phyloP scores from a whole-genome alignment of 768 basidiomycete genomes.

The Tylopilus subfusipes region DNA sequence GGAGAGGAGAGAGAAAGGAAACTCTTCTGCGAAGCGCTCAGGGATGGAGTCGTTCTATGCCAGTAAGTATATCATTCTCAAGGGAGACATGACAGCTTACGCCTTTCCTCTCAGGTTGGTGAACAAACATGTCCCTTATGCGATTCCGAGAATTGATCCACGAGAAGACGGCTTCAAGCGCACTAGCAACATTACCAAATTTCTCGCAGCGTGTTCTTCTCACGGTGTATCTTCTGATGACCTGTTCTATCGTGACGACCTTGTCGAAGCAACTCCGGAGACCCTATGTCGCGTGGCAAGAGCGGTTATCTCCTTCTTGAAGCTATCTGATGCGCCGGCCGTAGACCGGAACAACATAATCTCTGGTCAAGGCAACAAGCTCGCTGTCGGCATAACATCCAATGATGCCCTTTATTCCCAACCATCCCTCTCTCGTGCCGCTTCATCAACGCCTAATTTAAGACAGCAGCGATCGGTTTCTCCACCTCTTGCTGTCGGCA shows the following conservation, averaged over 20 bases:
- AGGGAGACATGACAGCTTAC: conserved; percentile 5
- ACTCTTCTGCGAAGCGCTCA: conserved; percentile 68
- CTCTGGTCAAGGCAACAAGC: conserved; percentile 37
- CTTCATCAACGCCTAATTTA: conserved; percentile 65
- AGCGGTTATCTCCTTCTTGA: conserved; percentile 67
- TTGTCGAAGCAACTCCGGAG: conserved; percentile 58
- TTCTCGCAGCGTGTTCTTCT: conserved; percentile 69
- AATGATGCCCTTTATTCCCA: conserved; percentile 38
- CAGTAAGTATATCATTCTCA: conserved; percentile 56
- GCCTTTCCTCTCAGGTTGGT: conserved; percentile 50
- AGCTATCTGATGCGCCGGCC: conserved; percentile 54
- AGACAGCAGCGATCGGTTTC: conserved; percentile 37
- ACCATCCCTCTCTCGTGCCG: conserved; percentile 37
- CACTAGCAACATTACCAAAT: conserved; percentile 71
- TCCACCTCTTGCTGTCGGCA: conserved; percentile 31
- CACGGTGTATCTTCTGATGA: conserved; percentile 62
- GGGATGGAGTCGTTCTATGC: conserved; percentile 87
- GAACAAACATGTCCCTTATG: conserved; percentile 68
- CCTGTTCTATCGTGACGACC: conserved; percentile 65
- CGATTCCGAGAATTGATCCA: conserved; percentile 58
- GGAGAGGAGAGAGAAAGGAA: conserved; percentile 76
- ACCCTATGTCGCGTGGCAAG: conserved; percentile 67
- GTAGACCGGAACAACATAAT: conserved; percentile 45
- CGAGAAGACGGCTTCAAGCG: conserved; percentile 65
- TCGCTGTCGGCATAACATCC: conserved; percentile 19